These are phyloP conservation scores for Auriculariales sp. DNA, from an alignment of 768 basidiomycete genomes.

Conservation along the genomic window DNA sequence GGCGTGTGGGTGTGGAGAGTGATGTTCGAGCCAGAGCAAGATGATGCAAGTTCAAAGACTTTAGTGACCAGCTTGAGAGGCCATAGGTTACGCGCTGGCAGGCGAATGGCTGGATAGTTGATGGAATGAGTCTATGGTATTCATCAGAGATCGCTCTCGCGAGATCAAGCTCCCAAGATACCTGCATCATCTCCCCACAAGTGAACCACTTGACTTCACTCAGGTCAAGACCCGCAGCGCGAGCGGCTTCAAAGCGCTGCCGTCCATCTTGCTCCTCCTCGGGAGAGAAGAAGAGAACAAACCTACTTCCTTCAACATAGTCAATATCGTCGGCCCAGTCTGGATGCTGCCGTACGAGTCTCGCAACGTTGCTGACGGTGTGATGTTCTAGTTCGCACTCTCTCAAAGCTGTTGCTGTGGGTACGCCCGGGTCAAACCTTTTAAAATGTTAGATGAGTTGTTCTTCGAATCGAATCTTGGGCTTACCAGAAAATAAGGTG, in stretches of 20 bases:
- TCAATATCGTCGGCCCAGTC: constrained; percentile 39
- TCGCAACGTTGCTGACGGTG: constrained; percentile 32
- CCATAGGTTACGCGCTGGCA: constrained; percentile 55
- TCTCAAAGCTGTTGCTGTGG: constrained; percentile 28
- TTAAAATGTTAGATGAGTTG: not conserved
- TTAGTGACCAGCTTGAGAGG: constrained; percentile 69
- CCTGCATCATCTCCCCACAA: constrained; percentile 32
- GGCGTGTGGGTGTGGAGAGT: constrained; percentile 61
- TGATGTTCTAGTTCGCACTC: constrained; percentile 43
- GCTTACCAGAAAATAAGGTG: constrained; percentile 30
- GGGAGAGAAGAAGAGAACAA: constrained; percentile 32
- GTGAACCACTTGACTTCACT: constrained; percentile 30
- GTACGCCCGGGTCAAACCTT: constrained; percentile 16
- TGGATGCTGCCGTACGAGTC: constrained; percentile 30
- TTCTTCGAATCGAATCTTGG: constrained; percentile 18
- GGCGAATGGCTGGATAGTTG: constrained; percentile 34
- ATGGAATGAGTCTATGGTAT: constrained; percentile 25
- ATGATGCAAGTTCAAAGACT: constrained; percentile 32
- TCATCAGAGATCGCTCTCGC: too few relatives aligned
- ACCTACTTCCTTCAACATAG: constrained; percentile 42
- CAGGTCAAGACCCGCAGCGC: constrained; percentile 33
- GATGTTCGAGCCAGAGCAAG: constrained; percentile 17
- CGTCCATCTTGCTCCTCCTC: constrained; percentile 24
- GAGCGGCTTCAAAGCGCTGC: constrained; percentile 39
- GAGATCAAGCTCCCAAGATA: constrained; percentile 11